Base-by-base conservation (phyloP, 2,329 filamentous ascomycete genomes). In the Ceratocystiopsis sp. region DNA sequence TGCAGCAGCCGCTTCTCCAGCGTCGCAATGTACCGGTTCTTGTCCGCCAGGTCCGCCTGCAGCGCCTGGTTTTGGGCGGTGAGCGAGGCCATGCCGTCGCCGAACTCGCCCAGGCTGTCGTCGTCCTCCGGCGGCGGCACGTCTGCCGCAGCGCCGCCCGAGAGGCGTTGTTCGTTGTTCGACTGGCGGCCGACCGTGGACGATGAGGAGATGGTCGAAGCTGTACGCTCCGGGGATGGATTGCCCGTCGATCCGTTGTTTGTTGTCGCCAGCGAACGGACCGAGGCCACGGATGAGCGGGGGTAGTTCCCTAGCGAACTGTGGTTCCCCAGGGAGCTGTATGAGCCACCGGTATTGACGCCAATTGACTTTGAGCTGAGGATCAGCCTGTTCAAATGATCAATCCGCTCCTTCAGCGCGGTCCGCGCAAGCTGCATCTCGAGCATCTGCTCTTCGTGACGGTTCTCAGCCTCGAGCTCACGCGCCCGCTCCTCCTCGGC, bases 341-440 rank as follows among this genome's bases (percentile, higher is more conserved):
- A 77, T 1, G 78, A 77, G 18, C 80, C 78, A 51, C 78, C 80
- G 32, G 68, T 71, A 59, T 98, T 98, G 44, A 98, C 91, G 6
- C 91, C 91, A 7, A 84, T 82, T 6, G 89, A 96, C 58, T 95
- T 95, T 15, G 89, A 96, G 58, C 85, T 93, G 46, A 98, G 65
- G 50, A 98, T 96, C 41, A 98, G 68, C 40, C 89, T 79, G 61
- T 96, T 98, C 39, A 98, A 69, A 60, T 98, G 91, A 57, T 95
- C 87, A 53, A 98, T 98, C 29, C 91, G 80, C 65, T 98, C 91
- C 59, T 96, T 98, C 43, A 98, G 65, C 0, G 91, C 91, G 1
- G 91, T 98, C 37, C 91, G 78, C 32, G 91, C 91, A 39, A 98
- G 72, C 58, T 98, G 91, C 84, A 98, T 96, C 61, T 98, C 91